Percentiles rank a stretch among this genome's conserved stretches.
Conservation (phyloP, 2,329 filamentous ascomycete species). For the Chalara sp. region DNA sequence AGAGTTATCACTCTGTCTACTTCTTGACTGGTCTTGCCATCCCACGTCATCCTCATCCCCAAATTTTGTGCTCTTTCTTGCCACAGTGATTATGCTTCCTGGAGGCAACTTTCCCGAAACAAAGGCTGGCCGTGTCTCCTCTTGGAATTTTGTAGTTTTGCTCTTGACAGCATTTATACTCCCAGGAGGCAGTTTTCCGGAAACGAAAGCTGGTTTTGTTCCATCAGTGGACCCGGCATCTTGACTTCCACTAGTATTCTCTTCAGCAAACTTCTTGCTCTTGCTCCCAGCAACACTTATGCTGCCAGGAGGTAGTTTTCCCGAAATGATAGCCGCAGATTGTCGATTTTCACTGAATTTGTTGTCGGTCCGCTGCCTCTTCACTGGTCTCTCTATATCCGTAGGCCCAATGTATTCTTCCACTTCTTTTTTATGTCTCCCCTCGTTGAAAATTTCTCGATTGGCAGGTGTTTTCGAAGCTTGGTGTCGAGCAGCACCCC, state of each 20-base stretch:
- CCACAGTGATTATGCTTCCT: constrained; percentile 26
- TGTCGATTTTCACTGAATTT: constrained; percentile 13
- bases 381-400: constrained; percentile 25
- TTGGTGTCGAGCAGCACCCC: constrained; percentile 48
- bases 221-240: constrained; percentile 23
- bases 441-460: constrained; percentile 23
- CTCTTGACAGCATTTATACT: constrained; percentile 21
- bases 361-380: constrained; percentile 38
- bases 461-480: constrained; percentile 22
- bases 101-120: constrained; percentile 29
- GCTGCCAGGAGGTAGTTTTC: constrained; percentile 29
- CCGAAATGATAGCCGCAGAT: constrained; percentile 20
- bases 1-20: not conserved
- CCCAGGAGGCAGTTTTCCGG: constrained; percentile 30
- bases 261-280: constrained; percentile 9
- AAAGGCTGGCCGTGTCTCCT: constrained; percentile 13
- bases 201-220: constrained; percentile 14
- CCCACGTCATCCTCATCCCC: not conserved
- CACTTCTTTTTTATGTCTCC: constrained; percentile 13
- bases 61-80: constrained; percentile 16
- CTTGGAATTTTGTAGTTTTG: constrained; percentile 10
- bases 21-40: not conserved
- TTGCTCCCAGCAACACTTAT: constrained; percentile 19
- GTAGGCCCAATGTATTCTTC: constrained; percentile 27
- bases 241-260: constrained; percentile 30